Evolutionary conservation across 371 early-diverging fungal species (phyloP).

Genomic region (Mortierella sp.): DNA sequence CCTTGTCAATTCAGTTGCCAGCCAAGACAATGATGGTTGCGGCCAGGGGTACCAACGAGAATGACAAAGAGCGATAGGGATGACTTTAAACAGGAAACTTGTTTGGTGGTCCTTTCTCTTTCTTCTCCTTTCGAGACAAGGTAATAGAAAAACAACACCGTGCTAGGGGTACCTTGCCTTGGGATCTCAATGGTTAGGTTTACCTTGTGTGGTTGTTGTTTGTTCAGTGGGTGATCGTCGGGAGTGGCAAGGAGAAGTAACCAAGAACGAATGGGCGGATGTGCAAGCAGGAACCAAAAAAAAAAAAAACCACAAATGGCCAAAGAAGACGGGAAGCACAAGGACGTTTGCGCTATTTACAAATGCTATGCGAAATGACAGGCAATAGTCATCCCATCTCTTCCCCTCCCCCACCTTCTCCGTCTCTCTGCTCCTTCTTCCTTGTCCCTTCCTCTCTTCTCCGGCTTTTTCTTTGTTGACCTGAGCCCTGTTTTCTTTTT

Average conservation of each 20-base stretch:
- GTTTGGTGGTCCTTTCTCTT: neutral
- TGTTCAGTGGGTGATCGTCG: no score
- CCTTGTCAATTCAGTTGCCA: neutral
- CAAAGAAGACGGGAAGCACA: neutral
- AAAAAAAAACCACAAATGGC: neutral
- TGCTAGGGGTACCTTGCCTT: neutral
- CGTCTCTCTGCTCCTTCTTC: neutral
- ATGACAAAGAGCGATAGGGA: neutral
- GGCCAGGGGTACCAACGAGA: no score
- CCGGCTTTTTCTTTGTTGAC: neutral
- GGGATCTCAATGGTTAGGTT: neutral
- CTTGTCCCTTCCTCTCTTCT: neutral
- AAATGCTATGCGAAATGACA: neutral
- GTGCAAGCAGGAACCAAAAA: neutral
- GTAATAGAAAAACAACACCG: neutral
- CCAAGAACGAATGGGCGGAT: neutral
- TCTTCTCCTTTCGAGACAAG: neutral
- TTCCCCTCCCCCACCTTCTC: neutral
- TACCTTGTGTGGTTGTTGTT: neutral
- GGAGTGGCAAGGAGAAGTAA: no score
- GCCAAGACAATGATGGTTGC: neutral
- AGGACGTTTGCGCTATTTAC: conserved; percentile 11
- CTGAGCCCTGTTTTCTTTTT: neutral
- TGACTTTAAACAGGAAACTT: neutral
- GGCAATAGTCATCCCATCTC: neutral